Evolutionary conservation across 208 protist genomes (phyloP).

Genomic region (Naegleria lovaniensis): DNA sequence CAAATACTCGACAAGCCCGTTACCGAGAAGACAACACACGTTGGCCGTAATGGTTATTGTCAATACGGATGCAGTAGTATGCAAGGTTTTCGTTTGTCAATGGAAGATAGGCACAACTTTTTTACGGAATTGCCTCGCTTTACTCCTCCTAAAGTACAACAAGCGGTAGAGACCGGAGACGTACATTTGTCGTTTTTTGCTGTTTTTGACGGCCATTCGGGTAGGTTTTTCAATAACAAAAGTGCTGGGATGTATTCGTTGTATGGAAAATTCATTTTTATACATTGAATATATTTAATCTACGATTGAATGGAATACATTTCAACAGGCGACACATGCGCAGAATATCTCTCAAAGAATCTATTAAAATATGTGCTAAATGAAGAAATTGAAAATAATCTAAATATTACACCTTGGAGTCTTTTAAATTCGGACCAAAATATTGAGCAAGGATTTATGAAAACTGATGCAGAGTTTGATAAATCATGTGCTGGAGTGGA

Average conservation of each 20-base stretch:
- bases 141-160: neutral
- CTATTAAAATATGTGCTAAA: slow-evolving; percentile 51
- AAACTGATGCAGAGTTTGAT: slow-evolving; percentile 61
- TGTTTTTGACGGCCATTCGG: slow-evolving; percentile 74
- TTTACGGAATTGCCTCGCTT: slow-evolving; percentile 56
- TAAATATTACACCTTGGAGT: neutral
- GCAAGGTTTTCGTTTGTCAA: slow-evolving; percentile 77
- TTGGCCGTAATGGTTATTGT: slow-evolving; percentile 69
- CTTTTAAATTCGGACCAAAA: neutral
- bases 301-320: slow-evolving; percentile 31
- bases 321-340: slow-evolving; percentile 35
- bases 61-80: slow-evolving; percentile 73
- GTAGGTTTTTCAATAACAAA: slow-evolving; percentile 48
- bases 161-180: neutral
- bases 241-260: neutral
- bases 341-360: slow-evolving; percentile 32
- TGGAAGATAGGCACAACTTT: slow-evolving; percentile 79
- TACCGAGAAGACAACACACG: slow-evolving; percentile 75
- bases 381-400: slow-evolving; percentile 27
- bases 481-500: neutral
- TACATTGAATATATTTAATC: too few relatives aligned
- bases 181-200: slow-evolving; percentile 54
- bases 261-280: neutral
- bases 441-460: slow-evolving; percentile 49
- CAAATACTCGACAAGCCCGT: slow-evolving; percentile 75